Evolutionary conservation across 805 yeast species (phyloP).

Genomic region (Deakozyma indianensis): DNA sequence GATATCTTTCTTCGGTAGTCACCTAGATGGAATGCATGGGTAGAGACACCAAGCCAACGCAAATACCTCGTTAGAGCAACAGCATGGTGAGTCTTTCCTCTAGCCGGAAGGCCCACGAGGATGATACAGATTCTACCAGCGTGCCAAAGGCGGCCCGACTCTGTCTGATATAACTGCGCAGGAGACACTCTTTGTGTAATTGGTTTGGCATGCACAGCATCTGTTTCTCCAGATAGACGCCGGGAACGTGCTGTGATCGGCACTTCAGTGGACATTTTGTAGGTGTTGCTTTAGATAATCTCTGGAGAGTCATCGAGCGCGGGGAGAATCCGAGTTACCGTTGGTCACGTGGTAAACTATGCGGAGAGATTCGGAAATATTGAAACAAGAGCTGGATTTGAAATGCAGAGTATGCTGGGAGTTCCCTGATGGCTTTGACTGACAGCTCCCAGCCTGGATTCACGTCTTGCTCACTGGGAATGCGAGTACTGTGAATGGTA

Average conservation of each 20-base stretch:
- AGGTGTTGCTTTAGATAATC: too few relatives aligned
- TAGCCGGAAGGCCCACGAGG: slow-evolving; percentile 85
- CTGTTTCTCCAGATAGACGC: not conserved
- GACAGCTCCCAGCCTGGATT: too few relatives aligned
- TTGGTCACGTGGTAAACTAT: too few relatives aligned
- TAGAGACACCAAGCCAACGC: slow-evolving; percentile 91
- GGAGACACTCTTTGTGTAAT: slow-evolving; percentile 27
- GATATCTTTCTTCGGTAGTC: slow-evolving; percentile 59
- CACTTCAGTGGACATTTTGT: not conserved
- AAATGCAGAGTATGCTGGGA: too few relatives aligned
- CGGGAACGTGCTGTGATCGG: not conserved
- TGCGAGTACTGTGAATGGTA: too few relatives aligned
- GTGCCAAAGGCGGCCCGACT: slow-evolving; percentile 82
- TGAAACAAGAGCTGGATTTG: too few relatives aligned
- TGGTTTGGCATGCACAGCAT: slow-evolving; percentile 1
- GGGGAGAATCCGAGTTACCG: too few relatives aligned
- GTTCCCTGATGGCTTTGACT: too few relatives aligned
- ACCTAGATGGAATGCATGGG: slow-evolving; percentile 83
- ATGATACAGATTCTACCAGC: slow-evolving; percentile 89
- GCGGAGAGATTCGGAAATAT: too few relatives aligned
- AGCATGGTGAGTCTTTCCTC: slow-evolving; percentile 88
- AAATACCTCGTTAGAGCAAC: slow-evolving; percentile 84
- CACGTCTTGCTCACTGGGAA: too few relatives aligned
- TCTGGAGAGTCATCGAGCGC: too few relatives aligned
- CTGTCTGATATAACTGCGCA: slow-evolving; percentile 87